Conservation (phyloP, 1,284 basidiomycete genomes). For the Coriolopsis trogii region DNA sequence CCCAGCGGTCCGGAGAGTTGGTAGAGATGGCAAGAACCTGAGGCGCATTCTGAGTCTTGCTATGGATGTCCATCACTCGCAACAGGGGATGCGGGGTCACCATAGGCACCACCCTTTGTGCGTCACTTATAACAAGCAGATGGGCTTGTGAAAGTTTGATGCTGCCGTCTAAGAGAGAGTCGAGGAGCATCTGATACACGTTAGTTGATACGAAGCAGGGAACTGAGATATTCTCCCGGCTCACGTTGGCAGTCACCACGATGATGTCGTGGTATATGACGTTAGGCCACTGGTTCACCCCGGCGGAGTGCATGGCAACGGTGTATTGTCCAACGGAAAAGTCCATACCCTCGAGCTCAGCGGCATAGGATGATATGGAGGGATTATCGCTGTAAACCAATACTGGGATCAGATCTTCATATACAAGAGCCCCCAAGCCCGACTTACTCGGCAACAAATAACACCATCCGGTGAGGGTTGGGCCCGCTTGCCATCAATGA, state of each 20-base stretch:
- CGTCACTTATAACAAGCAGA: constrained; percentile 46
- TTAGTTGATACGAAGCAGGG: not conserved
- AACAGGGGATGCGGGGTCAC: constrained; percentile 38
- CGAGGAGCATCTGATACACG: constrained; percentile 32
- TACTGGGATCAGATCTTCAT: not conserved
- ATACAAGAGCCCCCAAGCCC: not conserved
- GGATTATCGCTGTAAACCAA: constrained; percentile 20
- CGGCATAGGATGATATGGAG: constrained; percentile 16
- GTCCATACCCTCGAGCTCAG: constrained; percentile 16
- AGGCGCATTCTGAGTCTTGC: constrained; percentile 34
- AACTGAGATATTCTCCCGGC: not conserved
- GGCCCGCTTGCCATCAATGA: constrained; percentile 1
- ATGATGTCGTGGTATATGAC: constrained; percentile 21
- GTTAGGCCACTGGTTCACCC: constrained; percentile 17
- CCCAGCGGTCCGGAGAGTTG: constrained; percentile 36
- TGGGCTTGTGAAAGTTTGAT: constrained; percentile 43
- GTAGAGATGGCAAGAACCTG: constrained; percentile 46
- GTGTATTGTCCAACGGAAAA: constrained; percentile 22
- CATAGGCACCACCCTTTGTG: constrained; percentile 28
- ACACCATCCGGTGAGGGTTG: constrained; percentile 15
- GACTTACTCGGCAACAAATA: constrained; percentile 25
- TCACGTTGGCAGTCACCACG: constrained; percentile 22
- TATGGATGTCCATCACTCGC: constrained; percentile 49
- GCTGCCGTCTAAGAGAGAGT: constrained; percentile 35
- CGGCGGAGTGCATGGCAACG: constrained; percentile 18